Evolutionary conservation across 441 rosid genomes (phyloP).

Genomic region (Breynia disticha): DNA sequence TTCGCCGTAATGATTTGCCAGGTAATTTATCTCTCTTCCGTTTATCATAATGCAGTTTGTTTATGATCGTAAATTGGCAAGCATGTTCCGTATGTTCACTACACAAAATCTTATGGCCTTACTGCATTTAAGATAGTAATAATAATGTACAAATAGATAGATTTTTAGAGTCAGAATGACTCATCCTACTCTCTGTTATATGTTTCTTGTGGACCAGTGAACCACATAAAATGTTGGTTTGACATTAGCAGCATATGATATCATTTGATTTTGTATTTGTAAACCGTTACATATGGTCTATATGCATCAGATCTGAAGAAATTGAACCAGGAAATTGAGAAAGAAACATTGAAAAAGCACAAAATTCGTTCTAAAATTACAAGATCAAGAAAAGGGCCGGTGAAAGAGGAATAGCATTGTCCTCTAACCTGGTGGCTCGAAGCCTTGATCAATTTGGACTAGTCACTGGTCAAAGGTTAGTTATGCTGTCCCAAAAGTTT

Average conservation of each 20-base stretch:
- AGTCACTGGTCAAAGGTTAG: constrained; percentile 7
- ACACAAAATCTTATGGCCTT: no score
- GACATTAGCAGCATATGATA: neutral
- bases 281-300: constrained; percentile 9
- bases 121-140: no score
- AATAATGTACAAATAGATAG: no score
- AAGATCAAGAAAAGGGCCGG: constrained; percentile 22
- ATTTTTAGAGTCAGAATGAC: no score
- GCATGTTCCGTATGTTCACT: no score
- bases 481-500: neutral
- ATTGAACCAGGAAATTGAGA: constrained; percentile 54
- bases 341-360: constrained; percentile 52
- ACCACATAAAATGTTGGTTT: neutral
- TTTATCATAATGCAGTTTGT: neutral
- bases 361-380: constrained; percentile 37
- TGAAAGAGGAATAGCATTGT: constrained; percentile 6
- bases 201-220: no score
- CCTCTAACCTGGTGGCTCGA: neutral
- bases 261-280: constrained; percentile 1
- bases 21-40: constrained; percentile 41
- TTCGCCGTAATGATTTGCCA: constrained; percentile 33
- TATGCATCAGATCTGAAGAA: constrained; percentile 56
- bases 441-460: neutral
- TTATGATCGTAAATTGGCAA: no score
- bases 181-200: no score